Evolutionary conservation across 768 basidiomycete genomes (phyloP), one percentile per base, ranked within the genome.

Genomic region (Lentinula boryana): DNA sequence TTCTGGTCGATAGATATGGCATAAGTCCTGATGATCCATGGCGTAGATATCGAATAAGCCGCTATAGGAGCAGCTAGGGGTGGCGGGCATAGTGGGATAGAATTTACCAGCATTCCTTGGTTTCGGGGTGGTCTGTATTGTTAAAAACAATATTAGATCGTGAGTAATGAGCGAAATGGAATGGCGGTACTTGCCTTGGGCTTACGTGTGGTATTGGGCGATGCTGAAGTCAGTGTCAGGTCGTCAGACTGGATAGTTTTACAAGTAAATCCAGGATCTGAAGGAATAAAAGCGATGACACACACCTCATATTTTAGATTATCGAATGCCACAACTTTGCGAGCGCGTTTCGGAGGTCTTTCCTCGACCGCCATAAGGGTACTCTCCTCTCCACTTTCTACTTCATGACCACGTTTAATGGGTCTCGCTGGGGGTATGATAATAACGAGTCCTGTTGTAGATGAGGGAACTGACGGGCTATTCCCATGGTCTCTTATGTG

Each of bases 21-120:
- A 56, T 13, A 56, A 12, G 55, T 56, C 55, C 31, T 56, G 55
- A 5, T 56, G 55, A n/a, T 56, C 55, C 55, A 56, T 56, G 18
- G 55, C 55, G 55, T 56, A 56, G 10, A 56, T 13, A 10, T 56
- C 18, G 40, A 56, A 56, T 7, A 7, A 12, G 40, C 55, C 55
- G 23, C 3, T 41, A 23, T 56, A 56, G 12, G 55, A 56, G 16
- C 38, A 56, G 12, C 5, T 15, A 23, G 38, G 36, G 23, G 32
- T 35, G 33, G 35, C 5, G 53, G 31, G 31, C 12, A 32, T 21
- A 8, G 1, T 16, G 16, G 27, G 12, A n/a, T 5, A 4, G 13
- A 31, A 9, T 33, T 52, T 52, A 52, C 16, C 8, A 21, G 27
- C 7, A n/a, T 27, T 32, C 4, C 5, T 54, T 15, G 1, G 10